phyloP scores from a whole-genome alignment of 306 rosid species.

The Ormosia semicastrata region DNA sequence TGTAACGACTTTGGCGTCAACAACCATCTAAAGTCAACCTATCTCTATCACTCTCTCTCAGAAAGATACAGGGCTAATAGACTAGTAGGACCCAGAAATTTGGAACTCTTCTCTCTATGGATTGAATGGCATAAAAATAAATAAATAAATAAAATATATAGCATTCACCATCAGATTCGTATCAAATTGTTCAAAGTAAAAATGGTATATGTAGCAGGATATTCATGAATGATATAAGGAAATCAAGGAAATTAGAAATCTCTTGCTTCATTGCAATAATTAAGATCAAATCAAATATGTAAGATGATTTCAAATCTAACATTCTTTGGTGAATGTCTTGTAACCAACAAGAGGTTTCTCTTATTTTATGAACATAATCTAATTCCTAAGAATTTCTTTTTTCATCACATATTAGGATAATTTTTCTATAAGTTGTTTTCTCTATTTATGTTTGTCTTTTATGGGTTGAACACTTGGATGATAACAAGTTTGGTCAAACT shows the following conservation, averaged over 20 bases:
- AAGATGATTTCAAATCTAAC: background rate
- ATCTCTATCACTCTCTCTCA: background rate
- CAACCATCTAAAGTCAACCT: conserved; percentile 33
- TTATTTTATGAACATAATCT: background rate
- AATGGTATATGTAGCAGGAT: background rate
- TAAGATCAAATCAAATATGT: background rate
- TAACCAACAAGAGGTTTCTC: background rate
- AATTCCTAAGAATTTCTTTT: background rate
- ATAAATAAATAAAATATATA: too few relatives aligned
- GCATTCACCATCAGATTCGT: background rate
- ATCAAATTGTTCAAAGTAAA: background rate
- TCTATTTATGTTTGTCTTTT: background rate
- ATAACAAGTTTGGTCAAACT: conserved; percentile 22
- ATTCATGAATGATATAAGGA: background rate
- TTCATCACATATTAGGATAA: background rate
- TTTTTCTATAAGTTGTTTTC: background rate
- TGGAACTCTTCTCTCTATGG: background rate
- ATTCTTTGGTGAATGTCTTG: background rate
- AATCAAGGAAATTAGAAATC: background rate
- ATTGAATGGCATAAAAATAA: background rate
- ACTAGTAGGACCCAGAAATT: background rate
- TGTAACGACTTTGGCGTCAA: conserved; percentile 57
- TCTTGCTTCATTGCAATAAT: background rate
- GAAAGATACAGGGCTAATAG: background rate
- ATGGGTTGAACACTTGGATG: background rate